Base-by-base conservation (phyloP, 2,329 filamentous ascomycete genomes). In the Ceratocystis colombiana region DNA sequence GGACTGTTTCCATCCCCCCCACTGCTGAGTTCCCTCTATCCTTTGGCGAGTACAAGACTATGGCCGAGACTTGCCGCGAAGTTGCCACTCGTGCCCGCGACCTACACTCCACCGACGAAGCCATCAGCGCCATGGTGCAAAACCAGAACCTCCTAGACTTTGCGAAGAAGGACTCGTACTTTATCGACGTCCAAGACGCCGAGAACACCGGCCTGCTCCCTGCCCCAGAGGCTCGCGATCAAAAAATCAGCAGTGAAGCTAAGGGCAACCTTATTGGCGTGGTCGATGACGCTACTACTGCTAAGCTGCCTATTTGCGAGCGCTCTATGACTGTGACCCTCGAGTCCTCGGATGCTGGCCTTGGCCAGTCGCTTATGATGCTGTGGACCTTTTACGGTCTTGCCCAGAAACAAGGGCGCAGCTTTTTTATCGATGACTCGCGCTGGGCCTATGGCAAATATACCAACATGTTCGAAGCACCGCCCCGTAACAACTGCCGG, bases 341-440 rank as follows among this genome's bases (percentile, higher is more conserved):
- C 71, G 89, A 93, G 72, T 82, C 75, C 6, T 75, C 81, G 2
- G 86, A 93, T 71, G 88, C 89, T 1, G 90, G 90, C 2, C 78
- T 96, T 8, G 90, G 90, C 5, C 85, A 84, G 69, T 85, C 87
- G 1, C 75, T 96, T 68, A 85, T 95, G 81, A 82, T 86, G 72
- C 73, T 96, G 66, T 96, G 90, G 90, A 87, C 88, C 71, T 87
- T 89, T 30, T 95, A 94, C 73, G 89, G 89, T 2, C 76, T 95
- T 65, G 89, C 90, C 1, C 80, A 87, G 72, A 82, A 85, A 68
- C 88, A 95, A 73, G 83, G 83, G 15, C 80, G 90, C 28, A 80
- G 84, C 0, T 95, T 96, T 75, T 95, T 96, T 76, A 79, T 96
- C 69, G 89, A 95, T 71, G 90, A 96, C 75, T 84, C 87, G 5